phyloP scores from a whole-genome alignment of 805 yeast species.

The Metschnikowia continentalis region DNA sequence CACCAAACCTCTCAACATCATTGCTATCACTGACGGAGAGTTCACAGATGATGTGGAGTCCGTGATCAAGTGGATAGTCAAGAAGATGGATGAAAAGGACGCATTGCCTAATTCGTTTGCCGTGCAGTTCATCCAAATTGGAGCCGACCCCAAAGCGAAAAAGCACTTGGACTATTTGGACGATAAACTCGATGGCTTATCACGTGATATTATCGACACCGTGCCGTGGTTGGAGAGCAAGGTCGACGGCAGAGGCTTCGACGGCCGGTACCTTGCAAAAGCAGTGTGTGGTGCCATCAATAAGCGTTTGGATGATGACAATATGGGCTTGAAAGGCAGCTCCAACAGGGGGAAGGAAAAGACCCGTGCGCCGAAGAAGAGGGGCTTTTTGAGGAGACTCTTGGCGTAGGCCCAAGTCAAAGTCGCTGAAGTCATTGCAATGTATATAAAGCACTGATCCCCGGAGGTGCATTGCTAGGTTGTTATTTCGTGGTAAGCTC shows the following conservation, averaged over 20 bases:
- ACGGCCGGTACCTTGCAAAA: constrained; percentile 13
- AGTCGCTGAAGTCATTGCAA: neutral
- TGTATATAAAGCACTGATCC: neutral
- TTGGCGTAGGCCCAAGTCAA: neutral
- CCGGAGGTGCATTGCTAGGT: too few relatives aligned
- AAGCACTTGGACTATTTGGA: constrained; percentile 11
- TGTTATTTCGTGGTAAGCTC: too few relatives aligned
- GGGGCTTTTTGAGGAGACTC: constrained; percentile 7
- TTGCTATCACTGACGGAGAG: constrained; percentile 17
- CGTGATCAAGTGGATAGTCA: constrained; percentile 14
- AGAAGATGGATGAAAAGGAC: constrained; percentile 9
- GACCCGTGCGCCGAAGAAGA: constrained; percentile 2
- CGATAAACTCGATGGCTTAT: constrained; percentile 7
- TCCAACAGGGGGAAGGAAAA: neutral
- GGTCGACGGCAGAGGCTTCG: constrained; percentile 12
- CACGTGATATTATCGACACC: constrained; percentile 15
- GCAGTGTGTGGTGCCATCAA: constrained; percentile 16
- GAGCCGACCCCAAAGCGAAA: constrained; percentile 13
- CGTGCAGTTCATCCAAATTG: constrained; percentile 16
- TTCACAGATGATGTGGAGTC: constrained; percentile 15
- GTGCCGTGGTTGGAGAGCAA: constrained; percentile 13
- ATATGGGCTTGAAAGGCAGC: neutral
- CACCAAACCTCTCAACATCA: constrained; percentile 13
- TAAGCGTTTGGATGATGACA: constrained; percentile 10
- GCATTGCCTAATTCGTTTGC: constrained; percentile 15